A percentile compares a stretch with the other conserved stretches of the same genome.
phyloP scores from a whole-genome alignment of 108 stramenopile species.

The Parmales sp. region DNA sequence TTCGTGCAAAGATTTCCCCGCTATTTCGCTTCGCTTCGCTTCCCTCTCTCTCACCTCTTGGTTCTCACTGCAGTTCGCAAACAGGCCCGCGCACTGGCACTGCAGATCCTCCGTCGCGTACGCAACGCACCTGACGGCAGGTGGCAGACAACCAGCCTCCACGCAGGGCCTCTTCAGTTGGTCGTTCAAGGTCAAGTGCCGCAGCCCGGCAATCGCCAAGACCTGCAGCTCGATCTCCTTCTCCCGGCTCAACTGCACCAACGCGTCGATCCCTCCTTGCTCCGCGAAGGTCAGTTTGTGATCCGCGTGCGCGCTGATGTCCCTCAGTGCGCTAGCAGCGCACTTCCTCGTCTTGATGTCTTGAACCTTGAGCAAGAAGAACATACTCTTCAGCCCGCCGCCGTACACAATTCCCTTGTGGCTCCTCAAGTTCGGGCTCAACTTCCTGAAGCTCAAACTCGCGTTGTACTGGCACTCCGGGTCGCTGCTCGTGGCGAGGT shows the following conservation, averaged over 20 bases:
- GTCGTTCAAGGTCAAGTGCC: constrained; percentile 51
- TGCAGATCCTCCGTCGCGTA: constrained; percentile 53
- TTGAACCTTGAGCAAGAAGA: constrained; percentile 38
- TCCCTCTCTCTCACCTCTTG: too few relatives aligned
- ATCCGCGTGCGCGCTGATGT: constrained; percentile 51
- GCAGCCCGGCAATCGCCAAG: constrained; percentile 50
- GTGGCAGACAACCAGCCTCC: constrained; percentile 35
- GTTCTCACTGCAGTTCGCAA: constrained; percentile 63
- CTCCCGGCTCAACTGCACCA: constrained; percentile 38
- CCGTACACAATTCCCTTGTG: constrained; percentile 35
- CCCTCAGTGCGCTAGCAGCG: constrained; percentile 55
- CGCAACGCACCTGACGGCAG: constrained; percentile 42
- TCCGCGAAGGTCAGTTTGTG: constrained; percentile 50
- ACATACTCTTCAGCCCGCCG: constrained; percentile 44
- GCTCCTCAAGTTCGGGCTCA: constrained; percentile 41
- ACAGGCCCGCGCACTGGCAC: constrained; percentile 56
- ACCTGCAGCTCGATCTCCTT: constrained; percentile 48
- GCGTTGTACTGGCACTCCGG: constrained; percentile 61
- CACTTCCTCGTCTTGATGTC: constrained; percentile 53
- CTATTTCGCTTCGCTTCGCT: too few relatives aligned
- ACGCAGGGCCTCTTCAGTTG: constrained; percentile 43
- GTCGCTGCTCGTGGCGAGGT: constrained; percentile 38
- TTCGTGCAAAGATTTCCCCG: too few relatives aligned
- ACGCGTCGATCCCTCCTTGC: constrained; percentile 43
- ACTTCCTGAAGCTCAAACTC: constrained; percentile 57